phyloP scores from a whole-genome alignment of 1,284 basidiomycete genomes.

The Tranzscheliella williamsii region DNA sequence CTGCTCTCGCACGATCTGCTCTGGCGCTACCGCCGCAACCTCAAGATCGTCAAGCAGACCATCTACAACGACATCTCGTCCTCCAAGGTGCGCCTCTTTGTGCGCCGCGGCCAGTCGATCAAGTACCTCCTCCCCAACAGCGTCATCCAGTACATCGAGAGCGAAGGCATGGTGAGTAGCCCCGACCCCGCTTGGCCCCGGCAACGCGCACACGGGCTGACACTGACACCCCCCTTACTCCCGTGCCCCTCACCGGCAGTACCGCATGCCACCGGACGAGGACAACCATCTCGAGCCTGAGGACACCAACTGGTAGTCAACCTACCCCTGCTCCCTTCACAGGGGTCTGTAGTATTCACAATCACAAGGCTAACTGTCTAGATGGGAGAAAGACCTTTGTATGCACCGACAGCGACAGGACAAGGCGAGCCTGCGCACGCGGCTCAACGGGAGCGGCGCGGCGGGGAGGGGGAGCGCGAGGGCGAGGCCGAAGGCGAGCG shows the following conservation, averaged over 20 bases:
- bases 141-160: slow-evolving; percentile 93
- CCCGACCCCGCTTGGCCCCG: neutral
- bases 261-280: slow-evolving; percentile 29
- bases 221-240: no score
- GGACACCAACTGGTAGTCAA: slow-evolving; percentile 37
- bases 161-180: slow-evolving; percentile 66
- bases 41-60: slow-evolving; percentile 81
- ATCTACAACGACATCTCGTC: slow-evolving; percentile 96
- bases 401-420: no score
- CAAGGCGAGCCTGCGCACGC: no score
- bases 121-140: slow-evolving; percentile 86
- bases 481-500: no score
- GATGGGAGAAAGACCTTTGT: no score
- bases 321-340: no score
- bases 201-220: no score
- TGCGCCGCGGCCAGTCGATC: slow-evolving; percentile 88
- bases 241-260: no score
- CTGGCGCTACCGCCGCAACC: slow-evolving; percentile 73
- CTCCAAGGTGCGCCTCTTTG: slow-evolving; percentile 70
- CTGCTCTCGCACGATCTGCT: slow-evolving; percentile 66
- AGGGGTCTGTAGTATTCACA: no score
- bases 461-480: no score
- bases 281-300: slow-evolving; percentile 17
- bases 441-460: no score
- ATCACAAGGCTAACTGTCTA: no score